phyloP scores from a whole-genome alignment of 106 monocot genomes.

The Iris macrosiphon region DNA sequence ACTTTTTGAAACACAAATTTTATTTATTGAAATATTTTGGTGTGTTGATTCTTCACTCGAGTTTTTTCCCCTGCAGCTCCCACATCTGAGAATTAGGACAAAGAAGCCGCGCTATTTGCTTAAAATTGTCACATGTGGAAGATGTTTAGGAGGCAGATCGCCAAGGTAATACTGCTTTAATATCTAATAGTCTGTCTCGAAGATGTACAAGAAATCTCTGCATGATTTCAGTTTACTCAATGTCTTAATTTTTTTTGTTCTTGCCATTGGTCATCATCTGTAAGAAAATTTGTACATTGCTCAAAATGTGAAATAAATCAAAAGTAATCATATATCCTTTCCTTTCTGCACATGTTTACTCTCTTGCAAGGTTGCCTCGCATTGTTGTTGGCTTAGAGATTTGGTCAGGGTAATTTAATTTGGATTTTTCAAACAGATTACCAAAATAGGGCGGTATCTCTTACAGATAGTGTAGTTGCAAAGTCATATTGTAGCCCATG shows the following conservation, averaged over 20 bases:
- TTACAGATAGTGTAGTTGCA: no score
- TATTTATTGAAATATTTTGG: not conserved
- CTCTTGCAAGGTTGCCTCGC: no score
- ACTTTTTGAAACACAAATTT: no score
- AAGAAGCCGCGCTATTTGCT: slow-evolving; percentile 31
- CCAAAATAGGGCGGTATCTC: no score
- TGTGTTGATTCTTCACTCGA: no score
- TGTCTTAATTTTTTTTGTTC: not conserved
- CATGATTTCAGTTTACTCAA: not conserved
- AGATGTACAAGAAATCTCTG: not conserved
- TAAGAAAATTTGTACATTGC: slow-evolving; percentile 6
- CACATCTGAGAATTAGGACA: slow-evolving; percentile 28
- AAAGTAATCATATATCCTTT: slow-evolving; percentile 6
- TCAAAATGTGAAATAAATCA: slow-evolving; percentile 10
- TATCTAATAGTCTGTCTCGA: not conserved
- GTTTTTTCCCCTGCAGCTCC: slow-evolving; percentile 35
- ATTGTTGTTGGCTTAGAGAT: no score
- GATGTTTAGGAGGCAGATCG: slow-evolving; percentile 32
- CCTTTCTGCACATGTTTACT: no score
- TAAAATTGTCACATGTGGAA: slow-evolving; percentile 51
- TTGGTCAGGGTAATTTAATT: no score
- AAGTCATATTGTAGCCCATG: no score
- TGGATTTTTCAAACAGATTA: no score
- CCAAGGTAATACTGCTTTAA: slow-evolving; percentile 21
- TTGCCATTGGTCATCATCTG: no score